Base-by-base conservation (phyloP, 2,329 filamentous ascomycete genomes). In the Apiospora sp. region DNA sequence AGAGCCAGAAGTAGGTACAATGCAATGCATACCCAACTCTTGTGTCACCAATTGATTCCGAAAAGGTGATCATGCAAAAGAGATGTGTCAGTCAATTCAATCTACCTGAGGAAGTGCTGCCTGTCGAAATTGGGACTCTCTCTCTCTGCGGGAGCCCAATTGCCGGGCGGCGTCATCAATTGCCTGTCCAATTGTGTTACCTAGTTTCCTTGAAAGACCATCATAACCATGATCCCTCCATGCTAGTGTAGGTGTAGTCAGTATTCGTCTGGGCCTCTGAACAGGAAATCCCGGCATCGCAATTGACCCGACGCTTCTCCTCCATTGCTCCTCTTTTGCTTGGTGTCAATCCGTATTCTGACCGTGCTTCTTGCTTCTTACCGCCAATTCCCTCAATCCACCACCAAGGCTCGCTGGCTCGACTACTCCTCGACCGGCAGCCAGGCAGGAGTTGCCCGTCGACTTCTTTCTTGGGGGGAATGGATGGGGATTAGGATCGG, bases 291-390 rank as follows among this genome's bases (percentile, higher is more conserved):
- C 22, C 58, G 34, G 58, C 54, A 61, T 34, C 13, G 58, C 58
- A 64, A 64, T 64, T 41, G 58, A 64, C 58, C 30, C 58, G 58
- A 61, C 54, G 12, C 34, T 30, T 10, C 16, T 61, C 27, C 24
- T 34, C 46, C 46, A 22, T 48, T 19, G 16, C 27, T 34, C 30
- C 54, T 37, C 54, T 61, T 34, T 34, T n/a, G 30, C 30, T 37
- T 37, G 30, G 4, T 10, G 16, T 7, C 27, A 61, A 22, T 61
- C 30, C 14, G 10, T 19, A 49, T n/a, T 6, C 46, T 49, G 46
- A 10, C 54, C 54, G 16, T 61, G 54, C 54, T 61, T 61, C 51
- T 54, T 61, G 54, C 54, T 61, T 61, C 51, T 54, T 61, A 61
- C 54, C 54, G 54, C 54, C 54, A 37, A 37, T 61, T 61, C 16